Base-by-base conservation (phyloP, 352 stramenopile species). In the Phytophthora litchii region DNA sequence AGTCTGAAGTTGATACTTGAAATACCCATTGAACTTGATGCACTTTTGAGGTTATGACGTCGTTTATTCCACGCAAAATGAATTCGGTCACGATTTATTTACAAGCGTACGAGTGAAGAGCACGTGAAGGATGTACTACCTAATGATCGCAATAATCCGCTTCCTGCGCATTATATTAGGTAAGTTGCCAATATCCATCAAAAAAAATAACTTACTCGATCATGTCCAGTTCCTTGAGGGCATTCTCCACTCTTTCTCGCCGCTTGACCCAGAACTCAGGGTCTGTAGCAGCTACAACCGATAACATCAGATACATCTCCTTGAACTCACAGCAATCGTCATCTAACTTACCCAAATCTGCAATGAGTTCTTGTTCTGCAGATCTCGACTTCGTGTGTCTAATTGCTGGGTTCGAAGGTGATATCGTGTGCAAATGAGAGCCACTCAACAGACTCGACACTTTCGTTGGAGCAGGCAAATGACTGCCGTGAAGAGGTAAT, bases 261-360 rank as follows among this genome's bases (percentile, higher is more conserved):
- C 73, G 66, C 38, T 71, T 63, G 38, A 73, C 65, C 73, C 73
- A 82, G 45, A 77, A 82, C 27, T 52, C 66, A 29, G 73, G 63
- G 1, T 76, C 58, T 1, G 64, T 60, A 21, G 63, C 54, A 25
- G 20, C 63, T 71, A 53, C 41, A 56, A 47, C 27, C 23, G 0
- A 54, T 8, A 43, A 34, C 8, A 7, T 45, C 17, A 60, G 10
- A 54, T 19, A 13, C 31, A 34, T 32, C 32, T 41, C 21, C 25
- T 54, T 19, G 11, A 9, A 7, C 17, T 16, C 27, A 40, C 11
- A 17, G 19, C n/a, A 27, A 27, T 19, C 29, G 12, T 13, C 16
- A 17, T 5, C 21, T 2, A 11, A 59, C 64, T 56, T 12, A 73
- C 64, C 47, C 17, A 62, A 23, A 31, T 60, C 52, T 34, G 11